A percentile compares a stretch with the other conserved stretches of the same genome.
These are phyloP conservation scores for Polyporus arcularius DNA, from an alignment of 768 basidiomycete species.

Conservation along the genomic window DNA sequence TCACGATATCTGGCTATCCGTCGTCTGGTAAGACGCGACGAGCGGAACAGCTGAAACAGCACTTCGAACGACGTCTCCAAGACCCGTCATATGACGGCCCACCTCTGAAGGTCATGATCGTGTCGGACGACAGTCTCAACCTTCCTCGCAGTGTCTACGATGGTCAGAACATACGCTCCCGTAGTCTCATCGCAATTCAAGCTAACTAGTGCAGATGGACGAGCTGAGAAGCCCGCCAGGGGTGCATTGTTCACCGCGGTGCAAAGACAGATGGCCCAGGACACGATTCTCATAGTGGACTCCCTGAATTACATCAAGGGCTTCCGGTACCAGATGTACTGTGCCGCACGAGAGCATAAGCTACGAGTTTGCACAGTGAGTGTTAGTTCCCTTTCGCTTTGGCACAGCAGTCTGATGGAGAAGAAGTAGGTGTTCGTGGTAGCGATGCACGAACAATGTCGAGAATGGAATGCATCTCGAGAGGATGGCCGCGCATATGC, in stretches of 20 bases:
- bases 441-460: constrained; percentile 73
- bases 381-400: constrained; percentile 19
- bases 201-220: constrained; percentile 53
- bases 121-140: constrained; percentile 76
- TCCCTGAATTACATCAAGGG: constrained; percentile 98
- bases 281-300: constrained; percentile 87
- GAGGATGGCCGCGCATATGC: constrained; percentile 53
- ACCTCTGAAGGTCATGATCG: constrained; percentile 42
- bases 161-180: constrained; percentile 45
- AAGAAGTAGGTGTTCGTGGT: constrained; percentile 69
- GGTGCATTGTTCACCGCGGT: constrained; percentile 81
- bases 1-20: constrained; percentile 89
- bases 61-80: constrained; percentile 55
- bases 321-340: constrained; percentile 97
- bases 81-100: constrained; percentile 57
- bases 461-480: constrained; percentile 69
- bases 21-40: constrained; percentile 84
- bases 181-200: neutral
- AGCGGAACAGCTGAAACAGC: constrained; percentile 59
- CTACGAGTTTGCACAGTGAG: constrained; percentile 85
- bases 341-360: constrained; percentile 87
- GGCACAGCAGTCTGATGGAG: constrained; percentile 5
- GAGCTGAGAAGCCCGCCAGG: constrained; percentile 86
- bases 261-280: constrained; percentile 67
- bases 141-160: constrained; percentile 70